Evolutionary conservation across 805 yeast genomes (phyloP).

Genomic region (Suhomyces vadensis): DNA sequence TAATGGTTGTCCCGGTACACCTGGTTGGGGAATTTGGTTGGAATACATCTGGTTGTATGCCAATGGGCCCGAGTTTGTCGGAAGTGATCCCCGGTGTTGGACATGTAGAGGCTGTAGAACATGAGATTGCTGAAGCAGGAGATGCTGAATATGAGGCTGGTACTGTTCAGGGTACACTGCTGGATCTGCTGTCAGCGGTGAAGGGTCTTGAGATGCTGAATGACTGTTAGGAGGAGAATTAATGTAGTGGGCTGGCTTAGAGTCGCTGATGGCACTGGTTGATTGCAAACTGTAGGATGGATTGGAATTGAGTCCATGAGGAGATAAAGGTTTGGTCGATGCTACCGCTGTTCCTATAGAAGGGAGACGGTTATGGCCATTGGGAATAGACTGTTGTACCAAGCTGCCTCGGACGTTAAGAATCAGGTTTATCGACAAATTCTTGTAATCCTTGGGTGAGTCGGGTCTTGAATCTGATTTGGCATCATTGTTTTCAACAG

Average conservation of each 20-base stretch:
- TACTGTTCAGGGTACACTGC: not conserved
- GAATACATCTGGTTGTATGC: not conserved
- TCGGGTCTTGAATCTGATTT: conserved; percentile 2
- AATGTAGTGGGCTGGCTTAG: no score
- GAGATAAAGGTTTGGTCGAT: not conserved
- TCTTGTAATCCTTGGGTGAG: conserved; percentile 11
- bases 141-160: not conserved
- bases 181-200: no score
- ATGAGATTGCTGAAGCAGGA: not conserved
- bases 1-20: conserved; percentile 3
- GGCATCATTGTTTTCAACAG: no score
- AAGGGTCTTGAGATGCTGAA: not conserved
- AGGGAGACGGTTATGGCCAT: not conserved
- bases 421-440: conserved; percentile 12
- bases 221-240: not conserved
- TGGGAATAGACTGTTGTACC: not conserved
- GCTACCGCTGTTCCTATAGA: not conserved
- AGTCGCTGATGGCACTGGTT: no score
- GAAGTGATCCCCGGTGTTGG: conserved; percentile 1
- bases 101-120: conserved; percentile 1
- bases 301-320: no score
- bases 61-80: not conserved
- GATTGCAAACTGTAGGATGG: no score
- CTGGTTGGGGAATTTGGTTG: conserved; percentile 1
- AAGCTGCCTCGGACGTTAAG: conserved; percentile 6